These are phyloP conservation scores for Penicillium longicatenatum DNA, from an alignment of 495 filamentous ascomycete genomes.

Conservation along the genomic window DNA sequence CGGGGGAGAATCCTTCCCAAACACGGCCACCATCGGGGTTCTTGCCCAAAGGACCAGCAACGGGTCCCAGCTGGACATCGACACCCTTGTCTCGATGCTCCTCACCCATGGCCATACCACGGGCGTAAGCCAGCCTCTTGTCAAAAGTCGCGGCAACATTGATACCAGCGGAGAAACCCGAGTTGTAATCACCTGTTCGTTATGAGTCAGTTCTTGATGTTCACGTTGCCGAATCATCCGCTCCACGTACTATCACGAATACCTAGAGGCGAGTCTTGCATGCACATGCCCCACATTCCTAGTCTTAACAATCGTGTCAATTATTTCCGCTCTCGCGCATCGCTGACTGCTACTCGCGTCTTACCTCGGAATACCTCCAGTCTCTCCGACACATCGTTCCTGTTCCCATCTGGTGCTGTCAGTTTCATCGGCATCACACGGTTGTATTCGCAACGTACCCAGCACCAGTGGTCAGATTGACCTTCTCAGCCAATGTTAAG, in stretches of 20 bases:
- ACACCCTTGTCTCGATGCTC: conserved; percentile 83
- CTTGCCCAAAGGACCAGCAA: conserved; percentile 82
- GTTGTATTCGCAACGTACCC: conserved; percentile 52
- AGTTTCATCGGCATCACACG: background rate
- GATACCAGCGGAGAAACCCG: conserved; percentile 79
- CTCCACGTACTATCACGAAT: conserved; percentile 63
- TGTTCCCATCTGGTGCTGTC: conserved; percentile 61
- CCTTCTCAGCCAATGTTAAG: conserved; percentile 85
- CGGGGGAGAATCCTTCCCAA: conserved; percentile 74
- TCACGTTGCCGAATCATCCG: background rate
- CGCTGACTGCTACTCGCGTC: conserved; percentile 3
- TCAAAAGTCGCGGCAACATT: conserved; percentile 84
- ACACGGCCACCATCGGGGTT: conserved; percentile 80
- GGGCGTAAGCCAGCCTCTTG: conserved; percentile 66
- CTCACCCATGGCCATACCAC: conserved; percentile 77
- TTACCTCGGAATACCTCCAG: conserved; percentile 45
- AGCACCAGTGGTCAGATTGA: conserved; percentile 87
- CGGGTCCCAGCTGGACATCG: conserved; percentile 85
- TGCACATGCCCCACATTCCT: conserved; percentile 77
- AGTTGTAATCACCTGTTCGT: conserved; percentile 66
- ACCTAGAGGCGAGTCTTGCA: conserved; percentile 90
- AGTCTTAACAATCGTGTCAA: conserved; percentile 52
- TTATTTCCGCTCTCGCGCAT: conserved; percentile 2
- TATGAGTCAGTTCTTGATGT: background rate
- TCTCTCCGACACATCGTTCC: conserved; percentile 80